A percentile compares a stretch with the other conserved stretches of the same genome.
Evolutionary conservation across 345 rosid species (phyloP).

Genomic region (Pistacia vera): DNA sequence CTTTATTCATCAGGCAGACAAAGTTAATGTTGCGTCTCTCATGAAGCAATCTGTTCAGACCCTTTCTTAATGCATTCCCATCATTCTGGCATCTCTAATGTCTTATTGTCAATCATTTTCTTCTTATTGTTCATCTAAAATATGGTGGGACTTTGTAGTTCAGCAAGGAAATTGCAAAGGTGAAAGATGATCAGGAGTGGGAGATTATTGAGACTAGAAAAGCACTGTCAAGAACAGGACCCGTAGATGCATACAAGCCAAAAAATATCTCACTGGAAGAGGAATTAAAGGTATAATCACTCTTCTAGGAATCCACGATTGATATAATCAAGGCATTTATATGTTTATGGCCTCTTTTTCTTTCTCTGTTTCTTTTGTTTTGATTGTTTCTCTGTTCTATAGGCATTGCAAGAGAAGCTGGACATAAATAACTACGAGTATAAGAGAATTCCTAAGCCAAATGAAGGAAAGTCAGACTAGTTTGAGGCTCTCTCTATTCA

Average conservation of each 20-base stretch:
- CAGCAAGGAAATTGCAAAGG: slow-evolving; percentile 92
- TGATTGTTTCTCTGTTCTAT: not conserved
- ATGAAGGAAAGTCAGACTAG: slow-evolving; percentile 57
- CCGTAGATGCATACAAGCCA: slow-evolving; percentile 71
- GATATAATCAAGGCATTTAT: not conserved
- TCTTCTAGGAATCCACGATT: not conserved
- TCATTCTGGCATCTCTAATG: not conserved
- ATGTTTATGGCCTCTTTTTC: not conserved
- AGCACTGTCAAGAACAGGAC: slow-evolving; percentile 83
- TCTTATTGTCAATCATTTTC: not conserved
- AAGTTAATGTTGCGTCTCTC: not conserved
- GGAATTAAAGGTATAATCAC: slow-evolving; percentile 68
- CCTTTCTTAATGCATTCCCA: slow-evolving; percentile 1
- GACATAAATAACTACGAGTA: slow-evolving; percentile 80
- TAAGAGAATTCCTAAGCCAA: slow-evolving; percentile 79
- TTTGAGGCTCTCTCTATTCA: not conserved
- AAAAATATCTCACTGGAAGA: slow-evolving; percentile 77
- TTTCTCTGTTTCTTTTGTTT: not conserved
- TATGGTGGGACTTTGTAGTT: slow-evolving; percentile 29
- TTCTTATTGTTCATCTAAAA: slow-evolving; percentile 22
- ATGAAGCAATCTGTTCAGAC: not conserved
- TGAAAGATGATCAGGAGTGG: slow-evolving; percentile 91
- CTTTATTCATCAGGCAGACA: not conserved
- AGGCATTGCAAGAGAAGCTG: slow-evolving; percentile 82
- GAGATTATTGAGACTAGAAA: slow-evolving; percentile 79